These are phyloP conservation scores for Ascoidea rubescens DNA, from an alignment of 805 yeast genomes.

Conservation along the genomic window DNA sequence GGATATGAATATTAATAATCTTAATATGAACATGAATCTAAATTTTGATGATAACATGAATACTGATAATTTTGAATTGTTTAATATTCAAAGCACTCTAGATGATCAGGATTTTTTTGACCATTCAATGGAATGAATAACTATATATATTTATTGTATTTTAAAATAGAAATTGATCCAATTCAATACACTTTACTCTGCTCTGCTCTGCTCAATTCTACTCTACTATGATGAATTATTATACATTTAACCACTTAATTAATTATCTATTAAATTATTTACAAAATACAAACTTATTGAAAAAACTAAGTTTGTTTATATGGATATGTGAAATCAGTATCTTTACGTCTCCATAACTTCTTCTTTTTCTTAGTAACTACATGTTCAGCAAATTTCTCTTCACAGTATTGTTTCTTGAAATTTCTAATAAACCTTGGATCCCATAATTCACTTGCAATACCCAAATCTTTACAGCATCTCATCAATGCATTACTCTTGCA, in stretches of 20 bases:
- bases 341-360: slow-evolving; percentile 87
- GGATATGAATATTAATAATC: background rate
- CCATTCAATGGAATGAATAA: background rate
- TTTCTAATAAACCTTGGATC: slow-evolving; percentile 78
- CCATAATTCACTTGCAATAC: slow-evolving; percentile 95
- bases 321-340: slow-evolving; percentile 74
- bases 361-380: slow-evolving; percentile 70
- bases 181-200: too few relatives aligned
- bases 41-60: too few relatives aligned
- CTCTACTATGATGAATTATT: too few relatives aligned
- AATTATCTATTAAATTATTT: too few relatives aligned
- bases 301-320: slow-evolving; percentile 28
- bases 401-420: slow-evolving; percentile 56
- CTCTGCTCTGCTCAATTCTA: too few relatives aligned
- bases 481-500: slow-evolving; percentile 92
- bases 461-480: slow-evolving; percentile 96
- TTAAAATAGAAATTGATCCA: too few relatives aligned
- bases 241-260: too few relatives aligned
- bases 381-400: slow-evolving; percentile 77
- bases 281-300: too few relatives aligned
- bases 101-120: background rate
- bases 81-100: background rate
- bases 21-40: background rate
- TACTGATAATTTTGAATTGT: background rate
- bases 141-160: too few relatives aligned